These are phyloP conservation scores for Umbelopsis sp. DNA, from an alignment of 371 early-diverging fungal genomes.

Conservation along the genomic window DNA sequence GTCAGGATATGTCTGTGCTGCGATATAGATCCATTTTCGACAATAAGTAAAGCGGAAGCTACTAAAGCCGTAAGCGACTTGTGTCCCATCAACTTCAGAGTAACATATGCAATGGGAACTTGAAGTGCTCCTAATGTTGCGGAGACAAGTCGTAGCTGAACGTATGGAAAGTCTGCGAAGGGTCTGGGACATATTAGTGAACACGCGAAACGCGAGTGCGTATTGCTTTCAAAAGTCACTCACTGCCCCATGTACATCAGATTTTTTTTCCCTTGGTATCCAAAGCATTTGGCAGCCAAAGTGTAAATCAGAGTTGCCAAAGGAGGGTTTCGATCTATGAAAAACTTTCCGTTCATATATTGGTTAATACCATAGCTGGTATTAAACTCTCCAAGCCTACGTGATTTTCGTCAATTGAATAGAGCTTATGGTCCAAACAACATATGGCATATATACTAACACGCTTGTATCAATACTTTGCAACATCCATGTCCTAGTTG, in stretches of 20 bases:
- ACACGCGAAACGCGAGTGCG: not conserved
- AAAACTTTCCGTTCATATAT: conserved; percentile 45
- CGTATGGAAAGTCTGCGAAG: conserved; percentile 32
- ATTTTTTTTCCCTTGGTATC: conserved; percentile 84
- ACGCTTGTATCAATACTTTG: not conserved
- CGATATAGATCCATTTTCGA: conserved; percentile 76
- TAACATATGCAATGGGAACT: conserved; percentile 37
- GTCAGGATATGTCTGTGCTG: conserved; percentile 84
- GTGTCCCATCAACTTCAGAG: conserved; percentile 32
- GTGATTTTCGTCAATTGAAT: not conserved
- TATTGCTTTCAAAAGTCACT: conserved; percentile 22
- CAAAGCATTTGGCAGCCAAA: conserved; percentile 64
- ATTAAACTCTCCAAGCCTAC: conserved; percentile 1
- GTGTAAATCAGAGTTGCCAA: conserved; percentile 92
- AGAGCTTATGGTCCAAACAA: too few relatives aligned
- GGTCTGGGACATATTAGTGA: conserved; percentile 24
- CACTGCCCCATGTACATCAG: conserved; percentile 84
- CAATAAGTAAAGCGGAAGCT: conserved; percentile 33
- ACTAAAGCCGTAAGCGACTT: conserved; percentile 33
- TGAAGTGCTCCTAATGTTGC: conserved; percentile 32
- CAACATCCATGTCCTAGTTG: not conserved
- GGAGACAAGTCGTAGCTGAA: conserved; percentile 30
- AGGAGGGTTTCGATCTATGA: conserved; percentile 45
- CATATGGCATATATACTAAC: not conserved
- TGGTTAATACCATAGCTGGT: conserved; percentile 32